A percentile compares a stretch with the other conserved stretches of the same genome.
Evolutionary conservation across 306 rosid species (phyloP).

Genomic region (Cotoneaster glaucophyllus): DNA sequence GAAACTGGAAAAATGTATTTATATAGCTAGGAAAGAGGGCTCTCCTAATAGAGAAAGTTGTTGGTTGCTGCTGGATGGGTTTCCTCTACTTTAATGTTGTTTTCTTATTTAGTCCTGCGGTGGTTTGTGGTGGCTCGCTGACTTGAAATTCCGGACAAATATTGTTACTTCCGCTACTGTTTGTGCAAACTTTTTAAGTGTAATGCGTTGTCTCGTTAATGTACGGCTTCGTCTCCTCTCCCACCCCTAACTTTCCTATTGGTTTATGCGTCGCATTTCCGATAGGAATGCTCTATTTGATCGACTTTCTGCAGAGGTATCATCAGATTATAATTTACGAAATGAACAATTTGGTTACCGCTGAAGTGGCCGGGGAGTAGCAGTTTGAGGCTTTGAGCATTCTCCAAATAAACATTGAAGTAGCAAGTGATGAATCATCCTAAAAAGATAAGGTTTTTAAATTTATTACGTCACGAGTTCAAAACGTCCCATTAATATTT

Average conservation of each 20-base stretch:
- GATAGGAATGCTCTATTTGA: too few species aligned
- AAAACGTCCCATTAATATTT: too few species aligned
- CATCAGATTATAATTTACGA: too few species aligned
- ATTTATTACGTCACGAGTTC: too few species aligned
- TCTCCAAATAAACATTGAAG: not conserved
- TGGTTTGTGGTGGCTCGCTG: slow-evolving; percentile 49
- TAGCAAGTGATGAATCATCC: too few species aligned
- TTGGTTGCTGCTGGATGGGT: slow-evolving; percentile 43
- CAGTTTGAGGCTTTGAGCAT: too few species aligned
- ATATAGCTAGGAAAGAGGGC: slow-evolving; percentile 53
- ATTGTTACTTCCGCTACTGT: slow-evolving; percentile 18
- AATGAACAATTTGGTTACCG: too few species aligned
- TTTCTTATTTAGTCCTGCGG: slow-evolving; percentile 33
- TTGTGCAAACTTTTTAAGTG: slow-evolving; percentile 32
- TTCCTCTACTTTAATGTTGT: slow-evolving; percentile 20
- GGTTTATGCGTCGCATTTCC: not conserved
- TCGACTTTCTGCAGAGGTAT: too few species aligned
- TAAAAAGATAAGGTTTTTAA: too few species aligned
- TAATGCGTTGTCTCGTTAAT: slow-evolving; percentile 38
- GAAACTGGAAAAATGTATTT: slow-evolving; percentile 39
- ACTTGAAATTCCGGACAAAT: slow-evolving; percentile 27
- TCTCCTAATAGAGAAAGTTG: slow-evolving; percentile 40
- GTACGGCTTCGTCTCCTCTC: not conserved
- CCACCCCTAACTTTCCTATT: not conserved
- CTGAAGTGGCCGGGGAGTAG: too few species aligned